Evolutionary conservation across 768 basidiomycete genomes (phyloP).

Genomic region (Trametes cingulata): DNA sequence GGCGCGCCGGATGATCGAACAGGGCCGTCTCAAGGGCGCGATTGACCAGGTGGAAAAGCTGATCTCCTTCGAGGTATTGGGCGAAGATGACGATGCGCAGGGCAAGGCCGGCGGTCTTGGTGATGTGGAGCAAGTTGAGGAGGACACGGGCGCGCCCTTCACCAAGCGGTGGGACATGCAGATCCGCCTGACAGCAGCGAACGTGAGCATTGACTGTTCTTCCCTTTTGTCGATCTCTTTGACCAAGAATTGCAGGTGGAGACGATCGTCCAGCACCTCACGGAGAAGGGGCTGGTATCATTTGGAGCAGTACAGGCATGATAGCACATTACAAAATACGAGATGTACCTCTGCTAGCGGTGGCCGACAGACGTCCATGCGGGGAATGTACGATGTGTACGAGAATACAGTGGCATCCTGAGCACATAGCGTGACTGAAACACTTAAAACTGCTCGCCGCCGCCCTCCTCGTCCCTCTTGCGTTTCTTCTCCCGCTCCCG

Average conservation of each 20-base stretch:
- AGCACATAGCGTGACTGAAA: conserved; percentile 18
- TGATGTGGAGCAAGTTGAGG: conserved; percentile 79
- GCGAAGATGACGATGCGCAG: conserved; percentile 90
- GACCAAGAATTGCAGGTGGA: conserved; percentile 58
- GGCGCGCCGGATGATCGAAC: conserved; percentile 98
- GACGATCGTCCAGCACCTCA: conserved; percentile 81
- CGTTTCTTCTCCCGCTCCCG: conserved; percentile 83
- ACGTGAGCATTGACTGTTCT: conserved; percentile 50
- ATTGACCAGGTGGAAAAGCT: conserved; percentile 96
- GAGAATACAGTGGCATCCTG: conserved; percentile 30
- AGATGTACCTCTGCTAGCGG: conserved; percentile 34
- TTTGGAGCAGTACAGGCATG: conserved; percentile 27
- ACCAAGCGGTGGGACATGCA: conserved; percentile 97
- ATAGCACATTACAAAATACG: conserved; percentile 22
- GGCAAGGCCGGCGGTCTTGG: conserved; percentile 94
- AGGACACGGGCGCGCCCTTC: conserved; percentile 86
- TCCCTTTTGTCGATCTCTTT: conserved; percentile 4
- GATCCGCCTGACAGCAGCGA: conserved; percentile 85
- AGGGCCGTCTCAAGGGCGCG: conserved; percentile 87
- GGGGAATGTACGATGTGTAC: conserved; percentile 21
- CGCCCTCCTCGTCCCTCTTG: conserved; percentile 54
- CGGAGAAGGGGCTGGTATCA: conserved; percentile 64
- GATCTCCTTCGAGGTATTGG: conserved; percentile 87
- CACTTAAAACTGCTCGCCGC: not conserved
- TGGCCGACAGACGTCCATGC: conserved; percentile 23